A percentile compares a stretch with the other conserved stretches of the same genome.
These are phyloP conservation scores for Lotmaria passim DNA, from an alignment of 208 protist genomes.

Conservation along the genomic window DNA sequence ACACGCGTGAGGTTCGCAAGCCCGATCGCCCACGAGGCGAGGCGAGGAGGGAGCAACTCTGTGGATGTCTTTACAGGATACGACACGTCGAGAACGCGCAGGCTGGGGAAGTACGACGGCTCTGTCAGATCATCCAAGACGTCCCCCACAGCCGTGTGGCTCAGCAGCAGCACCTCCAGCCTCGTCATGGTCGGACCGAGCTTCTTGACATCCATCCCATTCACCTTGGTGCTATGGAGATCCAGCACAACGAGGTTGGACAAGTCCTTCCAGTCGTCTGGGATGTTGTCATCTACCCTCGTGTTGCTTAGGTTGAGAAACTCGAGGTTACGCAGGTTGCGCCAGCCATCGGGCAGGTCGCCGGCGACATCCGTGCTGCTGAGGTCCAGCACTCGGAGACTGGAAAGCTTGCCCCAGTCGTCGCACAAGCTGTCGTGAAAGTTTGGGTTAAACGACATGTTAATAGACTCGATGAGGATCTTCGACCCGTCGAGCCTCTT, in stretches of 20 bases:
- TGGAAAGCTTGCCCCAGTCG: conserved; percentile 1
- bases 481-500: not conserved
- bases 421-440: not conserved
- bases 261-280: conserved; percentile 15
- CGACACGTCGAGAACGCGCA: conserved; percentile 8
- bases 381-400: not conserved
- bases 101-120: not conserved
- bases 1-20: conserved; percentile 2
- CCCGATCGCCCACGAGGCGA: not conserved
- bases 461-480: conserved; percentile 10
- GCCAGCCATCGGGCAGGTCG: conserved; percentile 10
- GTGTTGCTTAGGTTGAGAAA: conserved; percentile 23
- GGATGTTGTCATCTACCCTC: not conserved
- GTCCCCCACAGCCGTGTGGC: not conserved
- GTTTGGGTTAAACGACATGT: conserved; percentile 5
- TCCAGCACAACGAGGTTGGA: conserved; percentile 12
- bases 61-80: not conserved
- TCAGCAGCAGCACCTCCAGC: conserved; percentile 13
- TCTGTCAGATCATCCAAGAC: not conserved
- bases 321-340: conserved; percentile 5
- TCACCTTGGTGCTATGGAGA: conserved; percentile 10
- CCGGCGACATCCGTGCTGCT: conserved; percentile 9
- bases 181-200: not conserved
- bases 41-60: not conserved
- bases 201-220: not conserved